Conservation (phyloP, 2,329 filamentous ascomycete genomes). For the Fusarium piperis region DNA sequence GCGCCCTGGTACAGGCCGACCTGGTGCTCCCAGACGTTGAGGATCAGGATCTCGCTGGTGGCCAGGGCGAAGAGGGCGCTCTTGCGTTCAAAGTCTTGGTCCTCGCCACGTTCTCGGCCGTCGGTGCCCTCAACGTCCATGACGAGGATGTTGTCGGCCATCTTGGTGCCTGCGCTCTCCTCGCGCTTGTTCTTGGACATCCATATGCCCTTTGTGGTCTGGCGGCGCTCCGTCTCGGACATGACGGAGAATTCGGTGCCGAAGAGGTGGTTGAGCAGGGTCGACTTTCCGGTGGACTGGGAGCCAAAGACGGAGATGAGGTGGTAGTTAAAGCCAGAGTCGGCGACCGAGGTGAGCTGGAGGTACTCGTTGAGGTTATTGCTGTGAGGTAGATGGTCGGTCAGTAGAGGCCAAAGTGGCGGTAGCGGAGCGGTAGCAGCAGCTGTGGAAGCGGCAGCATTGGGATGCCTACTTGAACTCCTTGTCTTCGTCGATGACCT, state of each 20-base stretch:
- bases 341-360: conserved; percentile 78
- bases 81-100: conserved; percentile 99
- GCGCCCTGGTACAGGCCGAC: conserved; percentile 97
- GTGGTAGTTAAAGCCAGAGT: conserved; percentile 98
- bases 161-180: conserved; percentile 62
- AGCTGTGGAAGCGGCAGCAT: neutral
- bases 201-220: conserved; percentile 99
- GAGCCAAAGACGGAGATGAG: conserved; percentile 99
- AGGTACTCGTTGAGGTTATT: conserved; percentile 84
- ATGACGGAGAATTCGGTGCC: conserved; percentile 97
- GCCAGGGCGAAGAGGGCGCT: conserved; percentile 96
- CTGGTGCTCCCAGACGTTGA: conserved; percentile 99
- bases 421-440: neutral
- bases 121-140: conserved; percentile 99
- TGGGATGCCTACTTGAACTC: conserved; percentile 82
- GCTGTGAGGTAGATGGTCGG: conserved; percentile 55
- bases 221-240: conserved; percentile 91
- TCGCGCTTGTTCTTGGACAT: conserved; percentile 93
- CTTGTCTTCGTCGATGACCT: conserved; percentile 93
- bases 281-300: conserved; percentile 98
- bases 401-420: conserved; percentile 22
- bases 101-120: conserved; percentile 93
- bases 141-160: conserved; percentile 98
- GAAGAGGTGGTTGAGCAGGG: conserved; percentile 94
- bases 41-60: conserved; percentile 96